phyloP scores from a whole-genome alignment of 2,329 filamentous ascomycete genomes.

The Fusarium cicatricum region DNA sequence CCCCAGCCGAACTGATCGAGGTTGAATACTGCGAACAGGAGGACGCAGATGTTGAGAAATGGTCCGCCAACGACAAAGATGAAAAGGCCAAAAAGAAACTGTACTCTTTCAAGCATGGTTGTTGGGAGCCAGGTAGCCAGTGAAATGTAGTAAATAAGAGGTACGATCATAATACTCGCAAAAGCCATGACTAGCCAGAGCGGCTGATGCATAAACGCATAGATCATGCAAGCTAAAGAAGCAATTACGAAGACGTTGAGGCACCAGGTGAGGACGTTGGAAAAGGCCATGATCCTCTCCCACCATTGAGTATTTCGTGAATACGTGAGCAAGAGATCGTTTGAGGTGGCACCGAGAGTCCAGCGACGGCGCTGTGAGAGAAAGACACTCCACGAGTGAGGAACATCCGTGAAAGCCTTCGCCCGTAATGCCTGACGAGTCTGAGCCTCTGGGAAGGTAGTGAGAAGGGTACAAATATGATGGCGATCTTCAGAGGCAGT shows the following conservation, averaged over 20 bases:
- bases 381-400: constrained; percentile 51
- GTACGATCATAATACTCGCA: constrained; percentile 39
- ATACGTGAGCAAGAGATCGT: constrained; percentile 33
- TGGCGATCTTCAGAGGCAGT: constrained; percentile 39
- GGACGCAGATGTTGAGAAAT: constrained; percentile 39
- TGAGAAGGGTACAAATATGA: constrained; percentile 39
- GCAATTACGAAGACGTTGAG: constrained; percentile 40
- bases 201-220: constrained; percentile 40
- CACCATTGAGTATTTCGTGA: constrained; percentile 38
- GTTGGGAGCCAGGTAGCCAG: constrained; percentile 38
- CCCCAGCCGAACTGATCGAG: constrained; percentile 43
- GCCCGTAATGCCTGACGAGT: constrained; percentile 53
- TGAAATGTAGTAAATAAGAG: constrained; percentile 35
- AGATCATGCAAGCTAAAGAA: constrained; percentile 40
- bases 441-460: constrained; percentile 45
- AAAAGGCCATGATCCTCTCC: constrained; percentile 37
- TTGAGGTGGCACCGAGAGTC: constrained; percentile 41
- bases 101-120: constrained; percentile 32
- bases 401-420: constrained; percentile 51
- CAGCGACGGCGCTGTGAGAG: constrained; percentile 43
- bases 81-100: constrained; percentile 32
- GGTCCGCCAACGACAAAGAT: constrained; percentile 37
- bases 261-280: constrained; percentile 37
- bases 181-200: constrained; percentile 40
- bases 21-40: constrained; percentile 40